A percentile compares a stretch with the other conserved stretches of the same genome.
phyloP scores from a whole-genome alignment of 2,329 filamentous ascomycete genomes.

The Myriosclerotinia duriaeana region DNA sequence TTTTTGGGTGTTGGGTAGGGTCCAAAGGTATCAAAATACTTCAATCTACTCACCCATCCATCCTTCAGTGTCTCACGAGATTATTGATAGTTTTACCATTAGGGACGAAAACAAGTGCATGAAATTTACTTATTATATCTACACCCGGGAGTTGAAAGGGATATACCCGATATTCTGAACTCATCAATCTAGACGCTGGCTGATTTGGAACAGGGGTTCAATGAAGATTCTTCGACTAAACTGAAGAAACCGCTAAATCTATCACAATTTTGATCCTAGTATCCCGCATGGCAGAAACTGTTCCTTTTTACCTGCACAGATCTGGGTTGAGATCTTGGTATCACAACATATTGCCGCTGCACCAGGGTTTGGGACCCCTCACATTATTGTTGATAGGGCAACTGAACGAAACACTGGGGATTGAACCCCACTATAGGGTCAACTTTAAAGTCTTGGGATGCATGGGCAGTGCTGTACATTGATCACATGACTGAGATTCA shows the following conservation, averaged over 20 bases:
- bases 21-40: not conserved
- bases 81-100: not conserved
- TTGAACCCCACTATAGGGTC: conserved; percentile 5
- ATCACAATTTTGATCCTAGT: not conserved
- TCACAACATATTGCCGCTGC: conserved; percentile 11
- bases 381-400: not conserved
- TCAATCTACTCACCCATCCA: not conserved
- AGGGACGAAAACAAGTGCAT: not conserved
- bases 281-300: not conserved
- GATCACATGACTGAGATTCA: not conserved
- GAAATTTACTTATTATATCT: not conserved
- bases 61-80: not conserved
- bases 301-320: not conserved
- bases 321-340: conserved; percentile 17
- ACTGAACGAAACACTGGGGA: not conserved
- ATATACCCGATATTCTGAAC: conserved; percentile 13
- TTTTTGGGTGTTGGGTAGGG: not conserved
- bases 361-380: conserved; percentile 6
- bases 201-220: conserved; percentile 2
- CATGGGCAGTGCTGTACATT: not conserved
- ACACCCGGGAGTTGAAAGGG: conserved; percentile 1
- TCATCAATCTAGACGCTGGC: conserved; percentile 2
- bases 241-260: not conserved
- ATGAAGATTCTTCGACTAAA: not conserved
- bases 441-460: not conserved